Evolutionary conservation across 2,329 filamentous ascomycete genomes (phyloP).

Genomic region (Alternaria longipes): DNA sequence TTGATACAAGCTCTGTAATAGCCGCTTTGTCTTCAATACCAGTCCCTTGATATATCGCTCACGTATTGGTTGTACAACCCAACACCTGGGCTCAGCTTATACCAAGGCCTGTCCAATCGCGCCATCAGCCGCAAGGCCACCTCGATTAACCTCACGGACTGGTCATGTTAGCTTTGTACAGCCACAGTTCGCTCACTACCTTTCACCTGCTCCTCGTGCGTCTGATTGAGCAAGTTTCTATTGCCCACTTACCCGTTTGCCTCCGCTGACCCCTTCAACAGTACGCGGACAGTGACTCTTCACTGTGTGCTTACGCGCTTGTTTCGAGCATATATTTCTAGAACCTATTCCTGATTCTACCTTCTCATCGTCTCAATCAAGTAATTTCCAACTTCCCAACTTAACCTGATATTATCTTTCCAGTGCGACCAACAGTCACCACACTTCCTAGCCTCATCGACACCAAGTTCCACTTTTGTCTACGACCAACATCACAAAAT

Average conservation of each 20-base stretch:
- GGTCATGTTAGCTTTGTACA: conserved; percentile 10
- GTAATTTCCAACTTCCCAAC: neutral
- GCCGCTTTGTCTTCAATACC: neutral
- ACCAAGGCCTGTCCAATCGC: conserved; percentile 15
- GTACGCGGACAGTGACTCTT: neutral
- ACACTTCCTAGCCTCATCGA: neutral
- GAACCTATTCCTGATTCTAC: neutral
- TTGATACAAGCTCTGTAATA: neutral
- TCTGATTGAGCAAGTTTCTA: neutral
- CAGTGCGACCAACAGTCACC: neutral
- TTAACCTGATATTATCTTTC: neutral
- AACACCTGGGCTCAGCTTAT: conserved; percentile 23
- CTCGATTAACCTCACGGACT: neutral
- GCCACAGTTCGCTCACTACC: neutral
- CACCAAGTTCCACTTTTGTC: neutral
- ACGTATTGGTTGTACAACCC: conserved; percentile 10
- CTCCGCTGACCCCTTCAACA: neutral
- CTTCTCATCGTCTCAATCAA: neutral
- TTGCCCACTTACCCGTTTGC: neutral
- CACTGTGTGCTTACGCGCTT: neutral
- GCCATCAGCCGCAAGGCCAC: conserved; percentile 15
- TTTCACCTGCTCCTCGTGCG: neutral
- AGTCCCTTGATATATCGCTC: neutral
- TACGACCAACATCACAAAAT: neutral
- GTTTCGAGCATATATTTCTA: neutral